Percentiles rank a stretch among this genome's conserved stretches.
phyloP scores from a whole-genome alignment of 148 eudicot species.

The Heliosperma pusillum region DNA sequence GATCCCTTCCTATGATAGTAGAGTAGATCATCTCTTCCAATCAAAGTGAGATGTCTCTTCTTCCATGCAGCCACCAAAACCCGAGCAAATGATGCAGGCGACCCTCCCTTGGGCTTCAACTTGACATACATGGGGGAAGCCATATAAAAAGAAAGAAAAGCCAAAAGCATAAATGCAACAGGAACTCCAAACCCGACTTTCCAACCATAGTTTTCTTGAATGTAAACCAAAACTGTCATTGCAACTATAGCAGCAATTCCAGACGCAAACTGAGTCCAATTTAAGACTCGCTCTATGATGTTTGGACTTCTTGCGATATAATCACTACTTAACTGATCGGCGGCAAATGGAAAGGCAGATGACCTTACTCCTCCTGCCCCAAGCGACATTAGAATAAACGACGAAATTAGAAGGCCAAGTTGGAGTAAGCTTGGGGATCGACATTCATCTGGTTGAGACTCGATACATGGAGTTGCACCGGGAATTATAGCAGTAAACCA shows the following conservation, averaged over 20 bases:
- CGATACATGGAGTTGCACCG: slow-evolving; percentile 36
- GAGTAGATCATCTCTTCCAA: neutral
- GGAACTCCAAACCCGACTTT: slow-evolving; percentile 62
- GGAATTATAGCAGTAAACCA: slow-evolving; percentile 49
- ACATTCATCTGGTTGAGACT: slow-evolving; percentile 25
- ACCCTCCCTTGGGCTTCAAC: slow-evolving; percentile 33
- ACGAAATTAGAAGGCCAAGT: slow-evolving; percentile 24
- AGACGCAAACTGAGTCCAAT: slow-evolving; percentile 47
- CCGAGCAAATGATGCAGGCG: slow-evolving; percentile 39
- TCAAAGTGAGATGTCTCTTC: slow-evolving; percentile 33
- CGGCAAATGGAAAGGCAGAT: slow-evolving; percentile 51
- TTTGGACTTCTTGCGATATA: slow-evolving; percentile 6
- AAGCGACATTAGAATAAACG: slow-evolving; percentile 45
- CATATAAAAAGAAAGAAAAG: slow-evolving; percentile 41
- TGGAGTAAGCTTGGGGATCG: slow-evolving; percentile 25
- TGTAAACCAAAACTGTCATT: slow-evolving; percentile 45
- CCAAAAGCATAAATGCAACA: slow-evolving; percentile 39
- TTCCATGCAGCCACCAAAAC: slow-evolving; percentile 45
- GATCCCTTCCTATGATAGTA: slow-evolving; percentile 39
- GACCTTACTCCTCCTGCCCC: slow-evolving; percentile 57
- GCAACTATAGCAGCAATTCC: slow-evolving; percentile 37
- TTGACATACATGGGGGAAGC: slow-evolving; percentile 62
- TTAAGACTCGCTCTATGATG: slow-evolving; percentile 39
- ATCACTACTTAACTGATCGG: slow-evolving; percentile 37
- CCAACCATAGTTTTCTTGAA: slow-evolving; percentile 71